Base-by-base conservation (phyloP, 345 rosid species). In the Hibiscus trionum region DNA sequence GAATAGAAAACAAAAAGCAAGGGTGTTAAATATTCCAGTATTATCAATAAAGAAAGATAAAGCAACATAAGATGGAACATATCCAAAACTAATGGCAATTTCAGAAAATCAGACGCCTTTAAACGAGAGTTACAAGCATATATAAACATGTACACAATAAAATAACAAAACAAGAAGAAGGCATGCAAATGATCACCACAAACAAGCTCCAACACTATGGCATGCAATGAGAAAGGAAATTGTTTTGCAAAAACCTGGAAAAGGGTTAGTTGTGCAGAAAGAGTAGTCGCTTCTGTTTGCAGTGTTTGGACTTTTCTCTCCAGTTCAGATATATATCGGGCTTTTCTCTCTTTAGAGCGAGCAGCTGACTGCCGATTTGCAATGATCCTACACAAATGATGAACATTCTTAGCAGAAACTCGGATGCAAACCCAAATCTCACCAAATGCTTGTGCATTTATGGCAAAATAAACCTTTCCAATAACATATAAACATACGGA, bases 301-400 rank as follows among this genome's bases (percentile, higher is more conserved):
- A 91, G 90, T 15, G 93, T 86, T 78, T 89, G 93, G 53, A 93
- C 93, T 82, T 91, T 91, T 72, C 90, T 82, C 88, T 91, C 96
- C 1, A 93, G 91, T 74, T 93, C 96, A 63, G 82, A 69, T 14
- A 91, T 89, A 72, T 93, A 91, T 27, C 88, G 86, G 10, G 92
- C 93, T 77, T 93, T 91, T 72, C 97, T 86, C 84, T 93, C 97
- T 76, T 91, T 93, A 7, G 96, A 91, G 52, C 98, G 90, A 75
- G 98, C 89, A 75, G 98, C 97, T 61, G 97, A 91, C 74, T 89
- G 97, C 68, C 97, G 85, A 73, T 93, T 89, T 67, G 98, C 97
- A n/a, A 91, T 81, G 66, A 91, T 93, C 84, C 97, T 89, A 84
- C 69, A 69, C 7, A 73, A 42, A 58, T 27, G 29, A 71, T 1